These are phyloP conservation scores for Pseudocercospora macadamiae DNA, from an alignment of 2,329 filamentous ascomycete species.

Conservation along the genomic window DNA sequence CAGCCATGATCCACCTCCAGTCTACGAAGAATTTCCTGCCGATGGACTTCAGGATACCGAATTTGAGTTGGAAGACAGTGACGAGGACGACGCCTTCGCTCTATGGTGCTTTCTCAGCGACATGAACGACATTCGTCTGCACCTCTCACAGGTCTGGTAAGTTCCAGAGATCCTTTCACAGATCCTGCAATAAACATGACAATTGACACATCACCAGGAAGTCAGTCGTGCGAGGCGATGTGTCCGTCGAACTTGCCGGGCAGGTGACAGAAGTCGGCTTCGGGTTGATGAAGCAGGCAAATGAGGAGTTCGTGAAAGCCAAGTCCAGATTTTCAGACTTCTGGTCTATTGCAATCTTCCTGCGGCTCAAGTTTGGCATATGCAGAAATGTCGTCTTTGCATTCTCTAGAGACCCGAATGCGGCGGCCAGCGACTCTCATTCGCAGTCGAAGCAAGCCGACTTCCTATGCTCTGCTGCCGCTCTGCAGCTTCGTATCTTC, in stretches of 20 bases:
- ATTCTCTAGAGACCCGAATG: too few species aligned
- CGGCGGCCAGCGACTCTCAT: too few species aligned
- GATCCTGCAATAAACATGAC: too few species aligned
- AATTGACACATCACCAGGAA: too few species aligned
- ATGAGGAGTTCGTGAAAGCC: background rate
- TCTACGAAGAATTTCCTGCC: background rate
- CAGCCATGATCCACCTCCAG: too few species aligned
- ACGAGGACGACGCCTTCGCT: background rate
- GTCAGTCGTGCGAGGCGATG: background rate
- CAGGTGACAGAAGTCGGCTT: background rate
- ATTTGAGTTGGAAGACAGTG: background rate
- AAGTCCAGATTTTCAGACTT: background rate
- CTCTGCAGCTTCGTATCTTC: too few species aligned
- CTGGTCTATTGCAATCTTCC: background rate
- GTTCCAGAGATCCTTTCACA: too few species aligned
- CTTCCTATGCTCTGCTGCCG: too few species aligned
- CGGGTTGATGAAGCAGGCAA: background rate
- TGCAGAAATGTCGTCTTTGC: too few species aligned
- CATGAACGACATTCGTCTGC: conserved; percentile 2
- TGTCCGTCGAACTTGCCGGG: background rate
- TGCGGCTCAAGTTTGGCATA: background rate
- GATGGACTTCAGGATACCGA: background rate
- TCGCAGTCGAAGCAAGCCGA: too few species aligned
- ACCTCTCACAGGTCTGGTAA: background rate
- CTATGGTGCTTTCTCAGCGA: conserved; percentile 10